Percentiles rank a stretch among this genome's conserved stretches.
phyloP scores from a whole-genome alignment of 2,329 filamentous ascomycete genomes.

The Magnaporthiopsis poae region DNA sequence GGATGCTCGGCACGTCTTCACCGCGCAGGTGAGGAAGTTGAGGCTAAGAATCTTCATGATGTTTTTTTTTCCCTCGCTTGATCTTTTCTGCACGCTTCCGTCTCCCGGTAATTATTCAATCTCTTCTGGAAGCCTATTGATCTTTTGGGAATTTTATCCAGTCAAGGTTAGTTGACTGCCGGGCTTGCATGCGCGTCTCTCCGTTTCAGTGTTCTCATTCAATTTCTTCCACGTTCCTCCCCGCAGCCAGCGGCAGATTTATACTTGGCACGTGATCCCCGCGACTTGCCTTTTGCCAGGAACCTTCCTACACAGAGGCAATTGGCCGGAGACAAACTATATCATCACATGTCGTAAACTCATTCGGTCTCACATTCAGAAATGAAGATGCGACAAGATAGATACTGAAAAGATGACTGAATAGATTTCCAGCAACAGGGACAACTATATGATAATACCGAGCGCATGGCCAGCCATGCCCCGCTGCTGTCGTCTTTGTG shows the following conservation, averaged over 20 bases:
- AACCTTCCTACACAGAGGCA: background rate
- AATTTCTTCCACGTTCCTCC: background rate
- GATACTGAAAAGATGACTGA: background rate
- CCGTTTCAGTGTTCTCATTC: background rate
- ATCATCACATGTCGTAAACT: background rate
- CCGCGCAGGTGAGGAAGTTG: constrained; percentile 93
- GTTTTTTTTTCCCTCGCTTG: background rate
- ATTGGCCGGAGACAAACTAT: background rate
- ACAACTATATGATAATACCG: background rate
- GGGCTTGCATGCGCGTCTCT: background rate
- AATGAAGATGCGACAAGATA: background rate
- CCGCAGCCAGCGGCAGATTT: background rate
- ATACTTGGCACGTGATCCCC: background rate
- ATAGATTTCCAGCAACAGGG: background rate
- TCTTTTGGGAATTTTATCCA: background rate
- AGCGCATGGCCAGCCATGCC: background rate
- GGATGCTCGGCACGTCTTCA: constrained; percentile 83
- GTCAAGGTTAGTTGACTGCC: background rate
- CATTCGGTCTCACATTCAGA: too few relatives aligned
- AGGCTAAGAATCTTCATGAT: constrained; percentile 89
- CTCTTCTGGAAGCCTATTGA: background rate
- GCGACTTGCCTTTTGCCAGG: background rate
- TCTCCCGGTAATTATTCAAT: too few relatives aligned
- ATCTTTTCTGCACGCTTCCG: background rate
- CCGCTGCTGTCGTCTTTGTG: background rate